A percentile compares a stretch with the other conserved stretches of the same genome.
Conservation (phyloP, 371 early-diverging fungal genomes). For the Nematocida parisii region DNA sequence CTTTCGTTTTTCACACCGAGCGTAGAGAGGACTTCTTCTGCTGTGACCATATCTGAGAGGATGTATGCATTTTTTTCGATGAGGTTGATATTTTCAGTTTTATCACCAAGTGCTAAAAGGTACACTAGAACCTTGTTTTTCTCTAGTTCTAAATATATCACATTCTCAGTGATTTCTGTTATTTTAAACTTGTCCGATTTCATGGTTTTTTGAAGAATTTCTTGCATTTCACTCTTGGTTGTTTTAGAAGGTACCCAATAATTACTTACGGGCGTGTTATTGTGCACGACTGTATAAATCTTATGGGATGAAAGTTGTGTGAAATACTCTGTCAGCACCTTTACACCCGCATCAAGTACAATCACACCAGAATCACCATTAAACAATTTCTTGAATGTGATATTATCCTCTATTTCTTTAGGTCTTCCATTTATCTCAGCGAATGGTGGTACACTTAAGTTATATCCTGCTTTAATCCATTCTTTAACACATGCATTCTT, state of each 20-base stretch:
- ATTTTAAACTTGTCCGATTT: constrained; percentile 20
- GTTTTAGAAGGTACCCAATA: constrained; percentile 2
- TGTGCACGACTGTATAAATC: constrained; percentile 7
- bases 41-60: constrained; percentile 13
- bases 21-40: constrained; percentile 1
- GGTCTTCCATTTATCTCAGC: constrained; percentile 25
- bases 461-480: constrained; percentile 20
- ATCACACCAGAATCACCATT: constrained; percentile 21
- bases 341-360: constrained; percentile 26
- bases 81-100: constrained; percentile 38
- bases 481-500: constrained; percentile 17
- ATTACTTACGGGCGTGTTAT: background rate
- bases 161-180: background rate
- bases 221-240: background rate
- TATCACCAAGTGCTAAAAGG: background rate
- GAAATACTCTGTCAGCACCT: constrained; percentile 47
- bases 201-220: background rate
- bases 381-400: constrained; percentile 35
- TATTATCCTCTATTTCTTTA: constrained; percentile 8
- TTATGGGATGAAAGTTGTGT: constrained; percentile 1
- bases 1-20: background rate
- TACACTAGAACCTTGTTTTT: constrained; percentile 2
- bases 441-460: background rate
- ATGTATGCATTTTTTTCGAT: constrained; percentile 11
- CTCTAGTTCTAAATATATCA: constrained; percentile 1